Evolutionary conservation across 164 flowering plant species (phyloP).

Genomic region (Umbellularia californica): DNA sequence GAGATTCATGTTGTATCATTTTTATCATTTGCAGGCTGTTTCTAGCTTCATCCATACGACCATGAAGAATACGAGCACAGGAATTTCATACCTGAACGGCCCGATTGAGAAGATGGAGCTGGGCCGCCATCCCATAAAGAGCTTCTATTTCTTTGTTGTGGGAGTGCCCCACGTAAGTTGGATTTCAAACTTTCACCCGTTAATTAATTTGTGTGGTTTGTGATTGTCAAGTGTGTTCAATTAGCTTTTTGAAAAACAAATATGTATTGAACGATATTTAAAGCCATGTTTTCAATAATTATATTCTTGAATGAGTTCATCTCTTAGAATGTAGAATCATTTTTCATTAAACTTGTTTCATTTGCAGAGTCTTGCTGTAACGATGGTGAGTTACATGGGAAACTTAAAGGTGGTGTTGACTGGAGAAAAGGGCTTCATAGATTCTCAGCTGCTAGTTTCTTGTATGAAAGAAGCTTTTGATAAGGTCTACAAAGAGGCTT

Average conservation of each 20-base stretch:
- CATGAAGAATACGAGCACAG: not conserved
- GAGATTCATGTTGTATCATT: too few relatives aligned
- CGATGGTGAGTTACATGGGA: conserved; percentile 11
- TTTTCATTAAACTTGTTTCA: not conserved
- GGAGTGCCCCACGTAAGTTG: not conserved
- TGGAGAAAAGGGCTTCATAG: conserved; percentile 11
- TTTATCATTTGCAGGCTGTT: not conserved
- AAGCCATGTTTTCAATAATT: too few relatives aligned
- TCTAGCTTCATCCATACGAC: not conserved
- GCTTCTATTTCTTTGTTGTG: not conserved
- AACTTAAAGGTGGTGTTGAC: conserved; percentile 4
- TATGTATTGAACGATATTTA: not conserved
- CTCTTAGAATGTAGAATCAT: not conserved
- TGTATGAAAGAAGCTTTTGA: conserved; percentile 31
- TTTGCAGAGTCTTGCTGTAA: conserved; percentile 6
- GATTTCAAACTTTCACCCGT: not conserved
- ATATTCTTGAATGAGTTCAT: not conserved
- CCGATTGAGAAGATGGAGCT: conserved; percentile 3
- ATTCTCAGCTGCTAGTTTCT: conserved; percentile 3
- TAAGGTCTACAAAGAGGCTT: conserved; percentile 3
- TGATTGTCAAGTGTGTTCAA: not conserved
- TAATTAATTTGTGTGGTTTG: not conserved
- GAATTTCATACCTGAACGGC: not conserved
- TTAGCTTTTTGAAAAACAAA: not conserved
- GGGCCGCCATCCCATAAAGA: not conserved